Percentiles rank a stretch among this genome's conserved stretches.
Conservation (phyloP, 805 yeast species). For the Alloascoidea hylecoeti region DNA sequence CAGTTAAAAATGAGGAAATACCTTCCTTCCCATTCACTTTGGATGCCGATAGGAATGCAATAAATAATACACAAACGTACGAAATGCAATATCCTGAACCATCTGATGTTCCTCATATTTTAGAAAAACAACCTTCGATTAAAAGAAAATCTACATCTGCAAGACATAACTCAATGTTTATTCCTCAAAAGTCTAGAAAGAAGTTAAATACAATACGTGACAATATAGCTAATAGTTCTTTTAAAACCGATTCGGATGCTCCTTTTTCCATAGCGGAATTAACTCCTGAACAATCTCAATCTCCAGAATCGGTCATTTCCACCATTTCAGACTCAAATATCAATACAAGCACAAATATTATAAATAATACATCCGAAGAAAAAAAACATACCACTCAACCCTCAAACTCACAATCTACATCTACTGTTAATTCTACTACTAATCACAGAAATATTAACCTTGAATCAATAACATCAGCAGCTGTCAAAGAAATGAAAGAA, state of each 20-base stretch:
- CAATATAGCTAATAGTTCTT: no score
- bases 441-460: not conserved
- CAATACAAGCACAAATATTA: not conserved
- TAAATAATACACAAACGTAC: not conserved
- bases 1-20: not conserved
- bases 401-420: not conserved
- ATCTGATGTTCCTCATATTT: no score
- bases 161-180: no score
- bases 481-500: not conserved
- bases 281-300: not conserved
- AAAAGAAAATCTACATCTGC: no score
- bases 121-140: no score
- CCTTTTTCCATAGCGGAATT: not conserved
- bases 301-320: not conserved
- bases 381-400: not conserved
- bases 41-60: not conserved
- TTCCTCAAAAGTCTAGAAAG: not conserved
- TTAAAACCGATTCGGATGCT: not conserved
- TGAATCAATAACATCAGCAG: not conserved
- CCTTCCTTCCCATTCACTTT: constrained; percentile 1
- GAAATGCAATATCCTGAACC: no score
- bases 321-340: not conserved
- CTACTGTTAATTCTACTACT: no score
- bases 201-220: no score
- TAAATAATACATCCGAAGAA: not conserved